Percentiles rank a stretch among this genome's conserved stretches.
Evolutionary conservation across 1,284 basidiomycete species (phyloP).

Genomic region (Psilocybe mexicana): DNA sequence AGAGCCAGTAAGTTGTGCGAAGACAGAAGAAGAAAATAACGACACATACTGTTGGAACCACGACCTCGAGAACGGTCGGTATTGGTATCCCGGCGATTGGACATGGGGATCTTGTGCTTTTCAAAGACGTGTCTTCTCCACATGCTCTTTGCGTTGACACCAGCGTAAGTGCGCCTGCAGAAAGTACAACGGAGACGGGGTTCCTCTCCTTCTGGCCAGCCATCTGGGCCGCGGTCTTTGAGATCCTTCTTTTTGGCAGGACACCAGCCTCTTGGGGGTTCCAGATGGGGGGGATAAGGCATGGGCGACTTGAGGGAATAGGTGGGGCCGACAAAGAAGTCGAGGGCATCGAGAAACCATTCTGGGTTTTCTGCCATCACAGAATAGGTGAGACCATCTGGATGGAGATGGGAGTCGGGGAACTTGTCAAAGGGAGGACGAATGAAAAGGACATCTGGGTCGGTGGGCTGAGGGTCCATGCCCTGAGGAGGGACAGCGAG

Average conservation of each 20-base stretch:
- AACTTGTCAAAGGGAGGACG: constrained; percentile 69
- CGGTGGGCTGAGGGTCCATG: constrained; percentile 65
- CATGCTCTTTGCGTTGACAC: constrained; percentile 85
- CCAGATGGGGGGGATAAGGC: constrained; percentile 69
- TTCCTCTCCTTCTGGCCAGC: constrained; percentile 76
- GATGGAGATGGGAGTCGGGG: constrained; percentile 57
- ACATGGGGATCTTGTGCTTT: constrained; percentile 85
- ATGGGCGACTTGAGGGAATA: constrained; percentile 50
- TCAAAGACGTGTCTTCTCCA: constrained; percentile 83
- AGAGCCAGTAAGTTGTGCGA: not conserved
- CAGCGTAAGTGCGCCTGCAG: constrained; percentile 75
- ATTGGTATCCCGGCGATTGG: constrained; percentile 70
- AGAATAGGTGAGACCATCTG: constrained; percentile 67
- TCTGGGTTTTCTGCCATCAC: constrained; percentile 68
- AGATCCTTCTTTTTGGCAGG: constrained; percentile 75
- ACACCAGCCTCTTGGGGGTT: constrained; percentile 80
- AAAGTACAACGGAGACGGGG: constrained; percentile 78
- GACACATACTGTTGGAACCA: constrained; percentile 59
- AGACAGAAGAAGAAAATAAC: constrained; percentile 4
- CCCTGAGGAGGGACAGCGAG: constrained; percentile 49
- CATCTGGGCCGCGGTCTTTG: constrained; percentile 60
- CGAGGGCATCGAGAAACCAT: constrained; percentile 72
- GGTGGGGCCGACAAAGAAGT: constrained; percentile 56
- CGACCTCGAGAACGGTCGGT: constrained; percentile 58
- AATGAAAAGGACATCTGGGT: constrained; percentile 65